Base-by-base conservation (phyloP, 192 early-diverging fungal species). In the Gonapodya sp. region DNA sequence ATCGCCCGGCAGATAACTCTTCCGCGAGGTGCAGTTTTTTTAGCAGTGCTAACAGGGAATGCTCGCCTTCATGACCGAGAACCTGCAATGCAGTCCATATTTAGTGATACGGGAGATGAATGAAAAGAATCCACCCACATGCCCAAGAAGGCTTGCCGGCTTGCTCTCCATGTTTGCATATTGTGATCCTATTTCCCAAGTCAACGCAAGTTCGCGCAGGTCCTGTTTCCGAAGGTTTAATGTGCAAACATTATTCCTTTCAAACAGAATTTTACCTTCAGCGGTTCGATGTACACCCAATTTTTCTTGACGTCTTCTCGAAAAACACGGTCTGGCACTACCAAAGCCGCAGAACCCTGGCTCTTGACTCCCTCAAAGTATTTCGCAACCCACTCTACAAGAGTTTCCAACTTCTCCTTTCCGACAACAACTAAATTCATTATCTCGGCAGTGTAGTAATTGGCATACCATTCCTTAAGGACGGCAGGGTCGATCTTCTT, bases 401-500 rank as follows among this genome's bases (percentile, higher is more conserved):
- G 81, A 31, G 74, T 79, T 31, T 78, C 46, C 34, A 85, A 34
- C 18, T 83, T 35, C 33, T 85, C 82, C 73, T 74, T 36, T 0
- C 83, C 84, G 1, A 80, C 78, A 18, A 87, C 36, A 0, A 83
- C 84, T 46, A 87, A 81, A 79, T 85, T 79, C 86, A 87, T 87
- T 18, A 81, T 35, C 35, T 87, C 83, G 24, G 86, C 83, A 34
- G 36, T 80, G 81, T 87, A 87, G 73, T 84, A 36, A 16, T 78
- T 33, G 2, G 30, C 82, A 31, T 73, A 85, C 86, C 86, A 87
- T 33, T 82, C 83, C 8, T 73, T 77, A 32, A 87, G 79, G 0
- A 83, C 78, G 0, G 78, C 74, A 31, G 36, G 80, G 46, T 82
- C 79, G 79, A 87, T 87, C 35, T 81, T 18, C 73, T 84, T 82